Evolutionary conservation across 2,329 filamentous ascomycete genomes (phyloP), one percentile per base, ranked within the genome.

Genomic region (Tolypocladium amazonense): DNA sequence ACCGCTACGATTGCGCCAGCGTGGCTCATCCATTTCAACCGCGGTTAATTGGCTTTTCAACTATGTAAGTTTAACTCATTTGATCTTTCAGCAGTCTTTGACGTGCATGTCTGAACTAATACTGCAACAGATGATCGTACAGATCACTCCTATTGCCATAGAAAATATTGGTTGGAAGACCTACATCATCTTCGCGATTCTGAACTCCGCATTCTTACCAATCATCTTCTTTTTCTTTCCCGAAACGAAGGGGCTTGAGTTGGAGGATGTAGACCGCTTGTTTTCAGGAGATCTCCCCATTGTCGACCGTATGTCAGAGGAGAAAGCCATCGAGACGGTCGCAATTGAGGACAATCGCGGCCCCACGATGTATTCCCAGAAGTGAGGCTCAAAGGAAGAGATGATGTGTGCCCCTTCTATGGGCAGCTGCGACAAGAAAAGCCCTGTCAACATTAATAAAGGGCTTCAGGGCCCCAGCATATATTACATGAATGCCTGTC

Each of bases 241-340:
- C 0, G 68, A 71, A 38, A 71, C 69, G 3, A 70, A 69, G 41
- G 67, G 67, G 0, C 60, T 76, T 61, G 64, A 77, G 74, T 64
- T 81, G 72, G 59, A 83, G 72, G 63, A 73, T 69, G 66, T 75
- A 75, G 60, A 76, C 67, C 4, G 69, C 68, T 63, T 75, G 12
- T 64, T 65, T 55, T 59, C 57, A 9, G 52, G 25, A 7, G 60
- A 63, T 0, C 52, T 59, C 69, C 14, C 71, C 67, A 14, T 70
- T 60, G 0, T 47, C 4, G 38, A 57, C 41, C 6, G 20, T 20
- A 18, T 30, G 15, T 27, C 47, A 9, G 25, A 50, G 47, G 20
- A 27, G 25, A 30, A 23, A 27, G 23, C 12, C 25, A 6, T 7
- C 25, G 14, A 3, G 14, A 18, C 23, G 25, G 15, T 15, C 47